Evolutionary conservation across 2,329 filamentous ascomycete species (phyloP).

Genomic region (Aplosporella prunicola): DNA sequence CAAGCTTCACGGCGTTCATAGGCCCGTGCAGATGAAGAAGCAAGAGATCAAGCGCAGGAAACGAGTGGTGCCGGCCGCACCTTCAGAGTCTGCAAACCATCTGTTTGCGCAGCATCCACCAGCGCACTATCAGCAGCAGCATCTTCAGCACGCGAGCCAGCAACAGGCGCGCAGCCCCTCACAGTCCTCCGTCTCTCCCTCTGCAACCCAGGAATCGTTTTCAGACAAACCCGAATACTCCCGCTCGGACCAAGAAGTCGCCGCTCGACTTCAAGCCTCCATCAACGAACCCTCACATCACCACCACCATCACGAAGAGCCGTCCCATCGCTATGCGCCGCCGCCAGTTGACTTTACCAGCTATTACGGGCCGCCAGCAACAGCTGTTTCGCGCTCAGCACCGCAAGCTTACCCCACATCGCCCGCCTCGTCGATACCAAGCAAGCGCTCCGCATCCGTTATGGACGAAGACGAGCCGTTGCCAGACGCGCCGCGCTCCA

Average conservation of each 20-base stretch:
- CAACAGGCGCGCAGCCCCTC: slow-evolving; percentile 7
- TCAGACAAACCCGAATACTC: slow-evolving; percentile 7
- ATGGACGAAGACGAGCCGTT: slow-evolving; percentile 2
- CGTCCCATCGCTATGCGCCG: slow-evolving; percentile 1
- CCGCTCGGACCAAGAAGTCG: slow-evolving; percentile 8
- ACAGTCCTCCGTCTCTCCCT: slow-evolving; percentile 4
- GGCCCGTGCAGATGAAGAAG: slow-evolving; percentile 98
- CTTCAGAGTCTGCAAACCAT: slow-evolving; percentile 4
- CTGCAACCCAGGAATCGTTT: slow-evolving; percentile 6
- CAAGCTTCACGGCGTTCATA: slow-evolving; percentile 87
- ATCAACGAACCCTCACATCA: background rate
- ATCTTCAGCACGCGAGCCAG: background rate
- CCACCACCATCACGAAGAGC: background rate
- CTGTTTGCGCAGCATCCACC: slow-evolving; percentile 9
- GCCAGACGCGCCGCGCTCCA: slow-evolving; percentile 6
- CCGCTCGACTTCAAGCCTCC: slow-evolving; percentile 7
- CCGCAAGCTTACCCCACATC: slow-evolving; percentile 7
- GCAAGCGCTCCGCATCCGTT: slow-evolving; percentile 6
- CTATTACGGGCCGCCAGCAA: slow-evolving; percentile 5
- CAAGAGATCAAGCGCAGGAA: slow-evolving; percentile 93
- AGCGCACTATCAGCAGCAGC: slow-evolving; percentile 4
- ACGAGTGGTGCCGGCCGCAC: slow-evolving; percentile 61
- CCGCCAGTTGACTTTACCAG: slow-evolving; percentile 9
- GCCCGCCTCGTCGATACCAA: slow-evolving; percentile 7
- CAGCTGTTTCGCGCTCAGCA: background rate